phyloP scores from a whole-genome alignment of 1,284 basidiomycete genomes.

The Athelia sp. region DNA sequence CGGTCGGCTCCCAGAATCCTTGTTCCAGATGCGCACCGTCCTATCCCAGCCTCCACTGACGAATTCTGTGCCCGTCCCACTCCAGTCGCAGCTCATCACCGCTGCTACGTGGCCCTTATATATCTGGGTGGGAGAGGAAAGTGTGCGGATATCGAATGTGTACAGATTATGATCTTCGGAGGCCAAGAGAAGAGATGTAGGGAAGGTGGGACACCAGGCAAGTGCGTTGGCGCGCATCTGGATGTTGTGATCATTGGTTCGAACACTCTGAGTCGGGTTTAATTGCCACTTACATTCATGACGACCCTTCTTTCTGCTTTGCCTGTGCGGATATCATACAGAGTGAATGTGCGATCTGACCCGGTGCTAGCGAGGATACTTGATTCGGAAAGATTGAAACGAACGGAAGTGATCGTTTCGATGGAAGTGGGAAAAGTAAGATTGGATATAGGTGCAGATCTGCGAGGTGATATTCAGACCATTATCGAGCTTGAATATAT shows the following conservation, averaged over 20 bases:
- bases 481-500: conserved; percentile 7
- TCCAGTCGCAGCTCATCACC: conserved; percentile 92
- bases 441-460: conserved; percentile 74
- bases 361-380: conserved; percentile 93
- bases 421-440: conserved; percentile 79
- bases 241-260: background rate
- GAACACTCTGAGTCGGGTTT: too few species aligned
- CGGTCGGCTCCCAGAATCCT: conserved; percentile 76
- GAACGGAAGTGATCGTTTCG: conserved; percentile 84
- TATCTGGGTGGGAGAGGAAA: conserved; percentile 83
- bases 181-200: conserved; percentile 86
- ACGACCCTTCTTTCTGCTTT: conserved; percentile 89
- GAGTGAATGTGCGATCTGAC: conserved; percentile 89
- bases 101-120: conserved; percentile 98
- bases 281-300: conserved; percentile 66
- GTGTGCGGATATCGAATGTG: conserved; percentile 92
- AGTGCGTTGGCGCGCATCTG: conserved; percentile 86
- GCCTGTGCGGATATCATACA: conserved; percentile 95
- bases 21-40: conserved; percentile 91
- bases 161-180: conserved; percentile 99
- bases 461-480: conserved; percentile 17
- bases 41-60: conserved; percentile 97
- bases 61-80: conserved; percentile 94
- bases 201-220: conserved; percentile 94
- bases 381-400: conserved; percentile 92